phyloP scores from a whole-genome alignment of 768 basidiomycete genomes.

The Amanita fuliginea region DNA sequence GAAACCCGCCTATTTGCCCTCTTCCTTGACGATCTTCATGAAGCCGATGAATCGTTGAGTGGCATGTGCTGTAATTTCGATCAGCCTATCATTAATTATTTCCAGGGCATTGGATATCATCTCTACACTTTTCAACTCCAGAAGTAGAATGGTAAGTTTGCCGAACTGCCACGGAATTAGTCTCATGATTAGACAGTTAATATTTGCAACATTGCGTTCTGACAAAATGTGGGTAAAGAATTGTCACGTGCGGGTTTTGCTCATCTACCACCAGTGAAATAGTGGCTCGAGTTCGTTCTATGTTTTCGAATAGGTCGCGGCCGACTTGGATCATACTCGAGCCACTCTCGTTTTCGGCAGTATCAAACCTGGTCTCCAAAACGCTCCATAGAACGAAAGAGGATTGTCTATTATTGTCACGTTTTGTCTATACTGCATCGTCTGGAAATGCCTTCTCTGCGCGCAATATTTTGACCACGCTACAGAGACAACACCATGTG shows the following conservation, averaged over 20 bases:
- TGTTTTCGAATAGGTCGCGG: conserved; percentile 47
- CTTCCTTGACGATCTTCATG: conserved; percentile 66
- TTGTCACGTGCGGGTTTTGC: background rate
- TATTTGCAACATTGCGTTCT: conserved; percentile 52
- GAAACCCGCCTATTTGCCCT: conserved; percentile 62
- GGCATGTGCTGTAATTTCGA: background rate
- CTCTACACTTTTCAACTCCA: conserved; percentile 50
- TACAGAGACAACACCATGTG: conserved; percentile 56
- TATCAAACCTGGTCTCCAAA: conserved; percentile 49
- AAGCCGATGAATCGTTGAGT: conserved; percentile 56
- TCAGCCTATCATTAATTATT: background rate
- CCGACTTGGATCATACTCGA: conserved; percentile 62
- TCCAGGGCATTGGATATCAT: conserved; percentile 55
- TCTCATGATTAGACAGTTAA: conserved; percentile 28
- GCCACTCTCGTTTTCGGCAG: conserved; percentile 44
- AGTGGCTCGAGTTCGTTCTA: conserved; percentile 38
- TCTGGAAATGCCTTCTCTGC: conserved; percentile 65
- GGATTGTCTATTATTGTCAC: conserved; percentile 41
- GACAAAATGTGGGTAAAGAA: conserved; percentile 34
- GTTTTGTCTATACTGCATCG: conserved; percentile 44
- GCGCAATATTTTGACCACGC: conserved; percentile 48
- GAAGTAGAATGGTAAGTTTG: conserved; percentile 46
- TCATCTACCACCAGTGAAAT: conserved; percentile 20
- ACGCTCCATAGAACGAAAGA: conserved; percentile 50
- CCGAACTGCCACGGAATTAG: background rate